A percentile compares a stretch with the other conserved stretches of the same genome.
Evolutionary conservation across 2,329 filamentous ascomycete genomes (phyloP).

Genomic region (Boeremia exigua): DNA sequence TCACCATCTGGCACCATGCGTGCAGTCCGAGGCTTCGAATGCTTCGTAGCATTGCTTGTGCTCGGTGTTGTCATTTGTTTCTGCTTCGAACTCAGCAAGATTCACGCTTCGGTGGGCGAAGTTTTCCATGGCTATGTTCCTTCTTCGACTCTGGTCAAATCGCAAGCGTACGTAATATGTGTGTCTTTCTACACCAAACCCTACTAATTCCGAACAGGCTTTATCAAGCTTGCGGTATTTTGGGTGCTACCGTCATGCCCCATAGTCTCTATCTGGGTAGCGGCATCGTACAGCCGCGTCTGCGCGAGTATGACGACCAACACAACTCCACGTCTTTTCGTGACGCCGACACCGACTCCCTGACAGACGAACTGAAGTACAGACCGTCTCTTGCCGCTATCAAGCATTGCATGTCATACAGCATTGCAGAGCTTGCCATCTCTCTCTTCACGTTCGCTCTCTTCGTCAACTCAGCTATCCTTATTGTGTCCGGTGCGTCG

Average conservation of each 20-base stretch:
- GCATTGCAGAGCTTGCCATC: slow-evolving; percentile 71
- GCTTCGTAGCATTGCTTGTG: slow-evolving; percentile 61
- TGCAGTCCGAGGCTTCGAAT: slow-evolving; percentile 60
- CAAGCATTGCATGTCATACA: slow-evolving; percentile 74
- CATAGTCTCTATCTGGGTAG: slow-evolving; percentile 64
- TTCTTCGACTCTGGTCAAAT: slow-evolving; percentile 58
- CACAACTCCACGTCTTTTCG: slow-evolving; percentile 8
- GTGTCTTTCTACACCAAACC: neutral
- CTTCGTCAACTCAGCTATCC: slow-evolving; percentile 82
- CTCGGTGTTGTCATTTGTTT: slow-evolving; percentile 64
- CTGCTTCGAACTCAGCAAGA: slow-evolving; percentile 62
- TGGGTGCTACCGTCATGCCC: slow-evolving; percentile 75
- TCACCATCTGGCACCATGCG: slow-evolving; percentile 59
- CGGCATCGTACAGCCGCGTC: slow-evolving; percentile 61
- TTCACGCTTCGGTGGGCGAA: slow-evolving; percentile 58
- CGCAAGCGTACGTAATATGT: slow-evolving; percentile 52
- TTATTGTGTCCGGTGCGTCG: slow-evolving; percentile 80
- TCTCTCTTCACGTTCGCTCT: slow-evolving; percentile 83
- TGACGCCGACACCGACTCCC: slow-evolving; percentile 24
- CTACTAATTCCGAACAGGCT: slow-evolving; percentile 45
- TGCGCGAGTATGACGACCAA: slow-evolving; percentile 44
- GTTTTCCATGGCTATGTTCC: slow-evolving; percentile 64
- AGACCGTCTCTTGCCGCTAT: slow-evolving; percentile 76
- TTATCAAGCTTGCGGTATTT: slow-evolving; percentile 73
- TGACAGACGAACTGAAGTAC: slow-evolving; percentile 61